Base-by-base conservation (phyloP, 2,329 filamentous ascomycete genomes). In the Epichloe glyceriae region DNA sequence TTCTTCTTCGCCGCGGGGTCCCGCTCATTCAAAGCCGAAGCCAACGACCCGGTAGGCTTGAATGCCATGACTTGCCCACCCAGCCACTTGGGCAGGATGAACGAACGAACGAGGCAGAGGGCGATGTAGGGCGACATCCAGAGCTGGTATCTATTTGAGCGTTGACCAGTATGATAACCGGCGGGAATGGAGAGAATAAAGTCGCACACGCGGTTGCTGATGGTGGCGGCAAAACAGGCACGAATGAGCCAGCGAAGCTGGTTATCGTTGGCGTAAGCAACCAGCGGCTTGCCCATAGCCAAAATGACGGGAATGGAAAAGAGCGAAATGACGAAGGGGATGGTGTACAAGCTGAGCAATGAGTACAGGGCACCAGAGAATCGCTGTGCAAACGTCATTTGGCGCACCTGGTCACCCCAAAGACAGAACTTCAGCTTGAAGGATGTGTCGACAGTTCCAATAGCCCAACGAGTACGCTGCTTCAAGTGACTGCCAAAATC, bases 111-210 rank as follows among this genome's bases (percentile, higher is more conserved):
- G 50, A 82, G 73, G 57, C 73, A 76, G 11, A 79, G 67, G 0
- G 76, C 75, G 53, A 80, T 76, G 62, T 80, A 82, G 0, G 78
- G 78, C 6, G 78, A 72, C 78, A 82, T 82, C 78, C 79, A 82
- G 30, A 82, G 67, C 61, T 79, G 74, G 54, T 75, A 75, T 4
- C 76, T 69, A 2, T 72, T 70, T 39, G 76, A 76, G 50, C 78
- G 70, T 61, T 79, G 76, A 4, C 76, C 78, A 11, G 75, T 76
- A 60, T 78, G 73, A 58, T 81, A 81, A 19, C 79, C 78, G 1
- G 76, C 71, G 0, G 78, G 78, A 12, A 79, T 70, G 60, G 73
- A 81, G n/a, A 78, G 69, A n/a, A 73, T 67, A 52, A 76, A 72
- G 59, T 81, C 78, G 61, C 72, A 76, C 1, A 80, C 49, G n/a